Percentiles rank a stretch among this genome's conserved stretches.
These are phyloP conservation scores for Hypoxylon sp. DNA, from an alignment of 2,329 filamentous ascomycete species.

Conservation along the genomic window DNA sequence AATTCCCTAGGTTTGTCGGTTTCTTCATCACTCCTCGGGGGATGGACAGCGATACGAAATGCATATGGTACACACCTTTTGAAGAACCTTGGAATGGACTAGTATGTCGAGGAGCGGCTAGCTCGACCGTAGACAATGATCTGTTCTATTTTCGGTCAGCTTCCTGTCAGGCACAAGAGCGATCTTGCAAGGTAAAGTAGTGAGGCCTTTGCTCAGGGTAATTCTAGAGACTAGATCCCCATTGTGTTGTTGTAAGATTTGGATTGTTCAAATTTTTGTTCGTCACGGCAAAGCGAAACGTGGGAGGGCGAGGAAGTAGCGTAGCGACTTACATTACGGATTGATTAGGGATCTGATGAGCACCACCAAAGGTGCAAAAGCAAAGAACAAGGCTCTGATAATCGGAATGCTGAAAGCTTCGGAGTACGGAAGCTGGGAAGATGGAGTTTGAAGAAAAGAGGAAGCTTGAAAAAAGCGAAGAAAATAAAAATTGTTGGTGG, in stretches of 20 bases:
- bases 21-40: conserved; percentile 65
- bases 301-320: background rate
- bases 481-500: conserved; percentile 27
- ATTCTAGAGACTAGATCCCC: conserved; percentile 64
- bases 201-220: conserved; percentile 60
- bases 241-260: conserved; percentile 65
- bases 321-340: conserved; percentile 12
- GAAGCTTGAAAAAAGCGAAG: conserved; percentile 12
- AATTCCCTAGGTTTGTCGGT: conserved; percentile 68
- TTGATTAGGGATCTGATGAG: conserved; percentile 1
- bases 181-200: background rate
- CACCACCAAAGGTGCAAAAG: background rate
- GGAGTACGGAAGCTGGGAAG: background rate
- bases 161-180: background rate
- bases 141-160: conserved; percentile 29
- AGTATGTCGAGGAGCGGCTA: background rate
- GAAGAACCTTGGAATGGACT: background rate
- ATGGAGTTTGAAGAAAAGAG: background rate
- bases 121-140: background rate
- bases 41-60: conserved; percentile 2
- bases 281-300: conserved; percentile 51
- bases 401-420: background rate
- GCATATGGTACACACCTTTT: conserved; percentile 55
- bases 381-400: background rate
- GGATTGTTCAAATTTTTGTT: conserved; percentile 64